phyloP scores from a whole-genome alignment of 2,329 filamentous ascomycete species.

The Fusarium anguioides region DNA sequence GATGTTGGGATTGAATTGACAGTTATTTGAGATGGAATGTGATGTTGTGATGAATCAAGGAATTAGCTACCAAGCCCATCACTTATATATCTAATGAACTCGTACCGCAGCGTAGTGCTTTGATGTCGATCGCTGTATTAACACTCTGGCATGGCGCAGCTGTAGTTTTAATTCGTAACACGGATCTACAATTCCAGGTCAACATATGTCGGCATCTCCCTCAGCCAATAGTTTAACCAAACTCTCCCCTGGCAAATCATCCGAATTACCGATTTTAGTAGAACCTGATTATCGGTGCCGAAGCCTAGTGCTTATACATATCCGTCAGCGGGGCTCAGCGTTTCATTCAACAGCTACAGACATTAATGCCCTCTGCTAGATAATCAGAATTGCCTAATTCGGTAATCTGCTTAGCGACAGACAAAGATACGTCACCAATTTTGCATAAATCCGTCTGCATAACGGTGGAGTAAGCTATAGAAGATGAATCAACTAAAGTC shows the following conservation, averaged over 20 bases:
- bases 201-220: too few relatives aligned
- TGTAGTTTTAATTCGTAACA: too few relatives aligned
- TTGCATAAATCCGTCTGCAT: too few relatives aligned
- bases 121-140: too few relatives aligned
- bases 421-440: too few relatives aligned
- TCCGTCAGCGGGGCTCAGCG: not conserved
- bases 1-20: not conserved
- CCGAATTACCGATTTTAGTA: not conserved
- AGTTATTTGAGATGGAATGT: not conserved
- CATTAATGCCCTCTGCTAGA: not conserved
- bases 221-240: too few relatives aligned
- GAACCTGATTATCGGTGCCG: not conserved
- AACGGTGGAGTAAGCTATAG: too few relatives aligned
- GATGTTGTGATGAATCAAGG: not conserved
- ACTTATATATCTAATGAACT: not conserved
- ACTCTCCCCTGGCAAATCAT: too few relatives aligned
- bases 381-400: not conserved
- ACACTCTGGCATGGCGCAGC: too few relatives aligned
- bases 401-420: not conserved
- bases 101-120: not conserved
- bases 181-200: too few relatives aligned
- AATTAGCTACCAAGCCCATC: not conserved
- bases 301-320: not conserved
- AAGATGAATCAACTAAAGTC: too few relatives aligned
- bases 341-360: too few relatives aligned